These are phyloP conservation scores for Collybia nuda DNA, from an alignment of 768 basidiomycete genomes.

Conservation along the genomic window DNA sequence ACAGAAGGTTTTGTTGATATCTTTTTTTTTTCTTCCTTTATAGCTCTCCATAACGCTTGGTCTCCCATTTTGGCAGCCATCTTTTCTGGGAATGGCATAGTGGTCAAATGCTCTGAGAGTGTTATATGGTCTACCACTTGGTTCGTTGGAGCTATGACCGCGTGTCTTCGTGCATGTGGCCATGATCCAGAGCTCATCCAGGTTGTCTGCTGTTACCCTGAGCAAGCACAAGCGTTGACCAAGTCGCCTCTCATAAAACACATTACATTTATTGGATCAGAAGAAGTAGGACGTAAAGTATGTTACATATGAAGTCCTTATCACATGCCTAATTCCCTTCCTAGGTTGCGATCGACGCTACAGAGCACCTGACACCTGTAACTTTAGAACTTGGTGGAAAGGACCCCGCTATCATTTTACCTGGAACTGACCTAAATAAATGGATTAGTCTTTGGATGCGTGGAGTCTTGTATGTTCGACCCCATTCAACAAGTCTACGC, in stretches of 20 bases:
- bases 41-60: slow-evolving; percentile 92
- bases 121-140: slow-evolving; percentile 89
- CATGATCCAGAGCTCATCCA: slow-evolving; percentile 88
- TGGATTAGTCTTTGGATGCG: slow-evolving; percentile 87
- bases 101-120: slow-evolving; percentile 90
- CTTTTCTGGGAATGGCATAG: slow-evolving; percentile 87
- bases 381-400: slow-evolving; percentile 95
- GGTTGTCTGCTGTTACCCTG: slow-evolving; percentile 86
- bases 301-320: slow-evolving; percentile 9
- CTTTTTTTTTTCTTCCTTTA: background rate
- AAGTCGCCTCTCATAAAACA: slow-evolving; percentile 81
- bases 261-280: slow-evolving; percentile 92
- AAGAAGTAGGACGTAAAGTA: slow-evolving; percentile 74
- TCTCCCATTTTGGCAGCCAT: slow-evolving; percentile 91
- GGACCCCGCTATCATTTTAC: slow-evolving; percentile 89
- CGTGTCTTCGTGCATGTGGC: slow-evolving; percentile 79
- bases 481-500: background rate
- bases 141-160: slow-evolving; percentile 78
- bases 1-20: slow-evolving; percentile 2
- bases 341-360: slow-evolving; percentile 81
- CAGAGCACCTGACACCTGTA: slow-evolving; percentile 85
- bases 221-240: slow-evolving; percentile 82
- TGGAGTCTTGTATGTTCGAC: slow-evolving; percentile 76
- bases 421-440: slow-evolving; percentile 77
- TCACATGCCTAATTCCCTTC: background rate